Base-by-base conservation (phyloP, 2,329 filamentous ascomycete genomes). In the Xylaria sp. region DNA sequence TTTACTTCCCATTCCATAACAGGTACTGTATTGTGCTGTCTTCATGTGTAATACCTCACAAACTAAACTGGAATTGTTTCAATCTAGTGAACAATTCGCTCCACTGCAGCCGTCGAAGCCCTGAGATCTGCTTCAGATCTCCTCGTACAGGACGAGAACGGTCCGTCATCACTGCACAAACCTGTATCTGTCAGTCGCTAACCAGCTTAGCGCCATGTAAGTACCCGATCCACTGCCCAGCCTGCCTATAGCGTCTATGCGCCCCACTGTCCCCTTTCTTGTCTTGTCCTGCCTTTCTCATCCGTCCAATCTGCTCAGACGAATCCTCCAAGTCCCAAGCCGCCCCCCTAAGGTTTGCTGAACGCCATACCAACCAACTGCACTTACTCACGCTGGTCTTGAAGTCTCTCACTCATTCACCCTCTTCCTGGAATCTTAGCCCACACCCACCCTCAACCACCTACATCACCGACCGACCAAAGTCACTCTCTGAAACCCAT, bases 401-500 rank as follows among this genome's bases (percentile, higher is more conserved):
- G 59, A 33, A 65, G 52, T 43, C 67, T 71, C 61, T 46, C 23
- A 20, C 52, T 55, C 61, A 13, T 60, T 59, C 57, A 55, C 48
- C 57, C 49, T 66, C 64, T 41, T 58, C 63, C 55, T 57, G 28
- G 52, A 56, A 58, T 57, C 57, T 60, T 56, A 62, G 54, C 46
- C 36, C 62, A 68, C 58, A 57, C 55, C 67, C 62, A 49, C 46
- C 64, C 60, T 49, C 54, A 39, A 72, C 25, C 61, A 68, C 55
- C 56, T 63, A 56, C 67, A 67, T 62, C 68, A 59, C 25, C 65
- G 65, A 70, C 70, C 70, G 65, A 72, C 70, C 70, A 41, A 55
- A 68, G 68, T 72, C 70, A 64, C 68, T 72, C 70, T 71, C 70
- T 72, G 63, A 64, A 66, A 62, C 57, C 56, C 43, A 46, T 68